These are phyloP conservation scores for Saccharomycopsis babjevae DNA, from an alignment of 805 yeast species.

Conservation along the genomic window DNA sequence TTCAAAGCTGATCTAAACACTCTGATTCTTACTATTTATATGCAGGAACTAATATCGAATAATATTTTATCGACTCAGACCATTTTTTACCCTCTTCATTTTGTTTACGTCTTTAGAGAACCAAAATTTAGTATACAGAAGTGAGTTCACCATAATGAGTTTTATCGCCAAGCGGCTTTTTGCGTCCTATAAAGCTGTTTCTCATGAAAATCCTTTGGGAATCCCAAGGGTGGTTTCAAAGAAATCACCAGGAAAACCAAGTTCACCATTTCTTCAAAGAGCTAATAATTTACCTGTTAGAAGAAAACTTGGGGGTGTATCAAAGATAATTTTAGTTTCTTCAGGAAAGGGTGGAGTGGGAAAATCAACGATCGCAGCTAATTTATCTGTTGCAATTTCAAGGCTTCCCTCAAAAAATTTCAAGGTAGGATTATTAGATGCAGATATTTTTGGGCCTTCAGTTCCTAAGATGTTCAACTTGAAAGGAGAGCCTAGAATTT, in stretches of 20 bases:
- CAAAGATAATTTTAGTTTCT: constrained; percentile 54
- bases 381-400: constrained; percentile 45
- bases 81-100: no score
- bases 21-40: no score
- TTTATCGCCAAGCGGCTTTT: neutral
- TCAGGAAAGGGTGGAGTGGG: constrained; percentile 97
- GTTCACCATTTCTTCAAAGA: constrained; percentile 15
- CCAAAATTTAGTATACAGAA: no score
- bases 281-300: constrained; percentile 35
- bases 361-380: constrained; percentile 70
- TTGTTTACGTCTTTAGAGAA: no score
- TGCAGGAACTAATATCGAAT: no score
- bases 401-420: constrained; percentile 40
- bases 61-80: no score
- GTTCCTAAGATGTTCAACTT: constrained; percentile 64
- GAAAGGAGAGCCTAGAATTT: constrained; percentile 56
- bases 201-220: neutral
- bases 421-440: constrained; percentile 62
- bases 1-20: no score
- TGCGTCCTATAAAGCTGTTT: neutral
- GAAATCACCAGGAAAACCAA: neutral
- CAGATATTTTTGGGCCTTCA: constrained; percentile 80
- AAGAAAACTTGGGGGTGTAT: constrained; percentile 49
- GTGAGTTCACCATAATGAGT: neutral
- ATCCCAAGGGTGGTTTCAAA: neutral